phyloP scores from a whole-genome alignment of 2,329 filamentous ascomycete species.

The Torrubiellomyces zombiae region DNA sequence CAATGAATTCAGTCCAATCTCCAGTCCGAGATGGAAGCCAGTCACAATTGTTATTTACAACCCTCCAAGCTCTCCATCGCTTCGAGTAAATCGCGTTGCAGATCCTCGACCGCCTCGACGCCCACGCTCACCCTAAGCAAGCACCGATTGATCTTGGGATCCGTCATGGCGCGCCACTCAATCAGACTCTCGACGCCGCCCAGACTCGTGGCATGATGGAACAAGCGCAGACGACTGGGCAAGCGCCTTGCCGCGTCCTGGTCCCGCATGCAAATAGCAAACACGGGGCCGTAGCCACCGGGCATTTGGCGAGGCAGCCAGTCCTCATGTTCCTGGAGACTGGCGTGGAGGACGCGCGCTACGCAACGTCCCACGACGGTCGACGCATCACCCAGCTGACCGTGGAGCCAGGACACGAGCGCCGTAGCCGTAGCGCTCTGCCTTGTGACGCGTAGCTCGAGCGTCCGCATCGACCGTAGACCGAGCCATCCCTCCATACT shows the following conservation, averaged over 20 bases:
- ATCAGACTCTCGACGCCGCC: constrained; percentile 92
- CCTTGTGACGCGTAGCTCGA: constrained; percentile 65
- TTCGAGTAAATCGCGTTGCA: constrained; percentile 56
- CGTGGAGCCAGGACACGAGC: constrained; percentile 57
- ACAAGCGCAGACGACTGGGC: constrained; percentile 64
- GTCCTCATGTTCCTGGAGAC: constrained; percentile 51
- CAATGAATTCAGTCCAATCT: too few relatives aligned
- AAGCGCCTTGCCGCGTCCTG: constrained; percentile 46
- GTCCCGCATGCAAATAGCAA: constrained; percentile 51
- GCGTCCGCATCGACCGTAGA: constrained; percentile 66
- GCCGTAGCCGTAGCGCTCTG: constrained; percentile 55
- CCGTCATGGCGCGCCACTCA: constrained; percentile 89
- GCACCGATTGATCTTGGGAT: constrained; percentile 51
- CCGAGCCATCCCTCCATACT: constrained; percentile 86
- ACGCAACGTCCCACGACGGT: constrained; percentile 37
- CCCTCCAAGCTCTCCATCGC: constrained; percentile 41
- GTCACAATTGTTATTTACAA: too few relatives aligned
- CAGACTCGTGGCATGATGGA: constrained; percentile 88
- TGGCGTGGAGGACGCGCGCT: constrained; percentile 55
- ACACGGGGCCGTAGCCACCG: constrained; percentile 76
- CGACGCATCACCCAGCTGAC: constrained; percentile 21
- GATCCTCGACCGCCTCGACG: constrained; percentile 72
- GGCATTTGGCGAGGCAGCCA: constrained; percentile 89
- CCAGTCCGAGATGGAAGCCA: too few relatives aligned
- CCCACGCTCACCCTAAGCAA: constrained; percentile 73